These are phyloP conservation scores for Lepidium africanum DNA, from an alignment of 345 rosid species.

Conservation along the genomic window DNA sequence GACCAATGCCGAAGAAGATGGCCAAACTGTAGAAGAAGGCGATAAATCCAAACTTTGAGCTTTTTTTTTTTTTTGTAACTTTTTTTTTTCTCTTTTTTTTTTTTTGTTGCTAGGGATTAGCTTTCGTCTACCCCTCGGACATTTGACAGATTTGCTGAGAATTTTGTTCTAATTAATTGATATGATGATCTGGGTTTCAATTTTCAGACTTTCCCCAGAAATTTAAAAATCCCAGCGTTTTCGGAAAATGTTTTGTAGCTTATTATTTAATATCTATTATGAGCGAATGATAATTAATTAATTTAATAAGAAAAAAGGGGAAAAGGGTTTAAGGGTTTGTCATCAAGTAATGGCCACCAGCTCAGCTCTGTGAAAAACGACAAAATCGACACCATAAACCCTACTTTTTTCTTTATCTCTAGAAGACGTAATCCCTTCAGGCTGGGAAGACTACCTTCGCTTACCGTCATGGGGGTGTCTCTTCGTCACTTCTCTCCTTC, in stretches of 20 bases:
- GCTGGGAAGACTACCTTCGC: conserved; percentile 42
- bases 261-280: neutral
- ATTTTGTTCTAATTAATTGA: neutral
- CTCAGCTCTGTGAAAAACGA: conserved; percentile 11
- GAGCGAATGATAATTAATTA: neutral
- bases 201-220: neutral
- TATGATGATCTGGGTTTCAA: neutral
- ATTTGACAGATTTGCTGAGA: conserved; percentile 11
- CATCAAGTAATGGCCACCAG: neutral
- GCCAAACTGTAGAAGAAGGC: conserved; percentile 7
- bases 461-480: conserved; percentile 55
- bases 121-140: neutral
- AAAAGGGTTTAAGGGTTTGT: conserved; percentile 16
- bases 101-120: neutral
- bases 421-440: conserved; percentile 12
- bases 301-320: neutral
- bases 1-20: conserved; percentile 19
- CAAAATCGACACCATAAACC: conserved; percentile 20
- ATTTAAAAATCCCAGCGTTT: conserved; percentile 13
- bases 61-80: neutral
- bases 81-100: neutral
- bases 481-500: conserved; percentile 43
- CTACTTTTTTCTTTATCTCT: neutral
- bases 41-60: conserved; percentile 11
- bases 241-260: neutral